Evolutionary conservation across 1,284 basidiomycete genomes (phyloP).

Genomic region (Pascua sp.): DNA sequence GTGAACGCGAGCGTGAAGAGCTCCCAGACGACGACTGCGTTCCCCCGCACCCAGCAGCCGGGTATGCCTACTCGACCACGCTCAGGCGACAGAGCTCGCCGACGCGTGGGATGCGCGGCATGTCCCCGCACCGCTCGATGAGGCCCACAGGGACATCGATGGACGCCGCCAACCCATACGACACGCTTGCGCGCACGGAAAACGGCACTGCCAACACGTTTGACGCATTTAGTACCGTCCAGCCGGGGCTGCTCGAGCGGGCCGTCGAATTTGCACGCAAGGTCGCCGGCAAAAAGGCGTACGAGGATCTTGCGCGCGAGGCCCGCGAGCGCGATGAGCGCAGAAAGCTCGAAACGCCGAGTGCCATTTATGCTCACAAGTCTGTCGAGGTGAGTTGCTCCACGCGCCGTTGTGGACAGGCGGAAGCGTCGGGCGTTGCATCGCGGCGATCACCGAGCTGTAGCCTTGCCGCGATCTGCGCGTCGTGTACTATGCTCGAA

Average conservation of each 20-base stretch:
- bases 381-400: constrained; percentile 31
- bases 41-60: not conserved
- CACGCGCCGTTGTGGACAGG: not conserved
- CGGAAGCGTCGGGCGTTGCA: not conserved
- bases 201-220: constrained; percentile 4
- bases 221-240: not conserved
- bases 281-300: constrained; percentile 28
- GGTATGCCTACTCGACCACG: constrained; percentile 75
- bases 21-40: too few species aligned
- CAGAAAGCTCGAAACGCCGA: constrained; percentile 45
- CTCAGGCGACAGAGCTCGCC: constrained; percentile 59
- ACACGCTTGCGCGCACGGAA: not conserved
- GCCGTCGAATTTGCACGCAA: constrained; percentile 20
- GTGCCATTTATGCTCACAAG: constrained; percentile 44
- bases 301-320: constrained; percentile 29
- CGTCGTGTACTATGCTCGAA: too few species aligned
- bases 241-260: constrained; percentile 4
- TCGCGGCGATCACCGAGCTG: constrained; percentile 16
- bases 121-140: not conserved
- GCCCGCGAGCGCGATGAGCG: constrained; percentile 24
- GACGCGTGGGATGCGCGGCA: constrained; percentile 8
- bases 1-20: too few species aligned
- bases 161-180: constrained; percentile 17
- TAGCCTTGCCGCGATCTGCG: not conserved
- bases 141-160: not conserved